A percentile compares a stretch with the other conserved stretches of the same genome.
Conservation (phyloP, 1,284 basidiomycete species). For the Leccinum solheimii region DNA sequence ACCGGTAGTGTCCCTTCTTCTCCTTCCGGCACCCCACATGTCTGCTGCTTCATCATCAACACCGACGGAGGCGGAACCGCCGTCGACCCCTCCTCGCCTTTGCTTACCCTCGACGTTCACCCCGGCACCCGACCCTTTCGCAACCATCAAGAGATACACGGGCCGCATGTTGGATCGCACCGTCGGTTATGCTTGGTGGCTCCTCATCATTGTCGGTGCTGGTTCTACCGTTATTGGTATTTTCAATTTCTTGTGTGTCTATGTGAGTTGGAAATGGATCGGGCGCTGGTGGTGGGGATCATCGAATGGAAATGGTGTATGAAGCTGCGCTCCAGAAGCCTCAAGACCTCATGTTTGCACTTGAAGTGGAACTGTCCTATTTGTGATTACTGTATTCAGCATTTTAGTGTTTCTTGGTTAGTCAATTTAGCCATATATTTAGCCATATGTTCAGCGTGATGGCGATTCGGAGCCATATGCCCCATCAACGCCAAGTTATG, state of each 20-base stretch:
- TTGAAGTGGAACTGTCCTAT: background rate
- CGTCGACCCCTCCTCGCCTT: slow-evolving; percentile 41
- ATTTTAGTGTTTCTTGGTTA: background rate
- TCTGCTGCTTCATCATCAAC: slow-evolving; percentile 8
- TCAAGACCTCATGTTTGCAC: background rate
- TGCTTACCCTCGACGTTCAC: slow-evolving; percentile 50
- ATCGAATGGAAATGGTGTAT: slow-evolving; percentile 11
- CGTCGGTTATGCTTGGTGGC: slow-evolving; percentile 75
- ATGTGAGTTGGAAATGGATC: slow-evolving; percentile 60
- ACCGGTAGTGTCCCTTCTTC: slow-evolving; percentile 53
- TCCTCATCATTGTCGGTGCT: slow-evolving; percentile 71
- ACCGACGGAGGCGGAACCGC: slow-evolving; percentile 1
- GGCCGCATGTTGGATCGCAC: slow-evolving; percentile 71
- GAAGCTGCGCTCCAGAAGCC: background rate
- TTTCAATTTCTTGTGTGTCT: slow-evolving; percentile 66
- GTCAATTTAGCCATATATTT: background rate
- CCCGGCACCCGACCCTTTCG: slow-evolving; percentile 53
- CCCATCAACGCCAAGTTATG: background rate
- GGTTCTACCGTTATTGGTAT: slow-evolving; percentile 67
- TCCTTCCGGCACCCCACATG: slow-evolving; percentile 16
- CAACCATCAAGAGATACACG: slow-evolving; percentile 56
- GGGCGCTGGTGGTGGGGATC: slow-evolving; percentile 25
- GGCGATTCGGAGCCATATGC: background rate
- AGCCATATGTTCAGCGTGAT: background rate
- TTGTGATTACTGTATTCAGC: background rate